Evolutionary conservation across 2,329 filamentous ascomycete genomes (phyloP).

Genomic region (Cladophialophora psammophila): DNA sequence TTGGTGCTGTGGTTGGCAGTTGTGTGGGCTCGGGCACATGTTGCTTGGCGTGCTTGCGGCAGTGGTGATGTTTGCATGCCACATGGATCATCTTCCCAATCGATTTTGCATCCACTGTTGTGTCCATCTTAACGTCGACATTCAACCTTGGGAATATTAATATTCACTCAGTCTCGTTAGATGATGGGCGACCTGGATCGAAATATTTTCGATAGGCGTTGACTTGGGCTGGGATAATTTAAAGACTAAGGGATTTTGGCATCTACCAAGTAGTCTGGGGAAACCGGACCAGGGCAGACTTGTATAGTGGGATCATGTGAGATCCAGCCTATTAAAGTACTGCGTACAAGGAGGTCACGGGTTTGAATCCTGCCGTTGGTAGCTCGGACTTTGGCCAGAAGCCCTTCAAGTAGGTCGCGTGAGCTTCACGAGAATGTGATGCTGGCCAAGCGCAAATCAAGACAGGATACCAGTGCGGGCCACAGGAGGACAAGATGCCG

Average conservation of each 20-base stretch:
- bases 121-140: slow-evolving; percentile 14
- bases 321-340: not conserved
- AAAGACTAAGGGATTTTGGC: not conserved
- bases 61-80: slow-evolving; percentile 23
- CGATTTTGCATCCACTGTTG: slow-evolving; percentile 22
- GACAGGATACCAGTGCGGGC: not conserved
- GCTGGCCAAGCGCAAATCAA: not conserved
- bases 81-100: slow-evolving; percentile 26
- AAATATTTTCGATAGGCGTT: not conserved
- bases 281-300: not conserved
- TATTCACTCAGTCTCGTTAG: not conserved
- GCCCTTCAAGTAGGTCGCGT: not conserved
- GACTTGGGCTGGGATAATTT: not conserved
- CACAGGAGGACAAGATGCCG: not conserved
- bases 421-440: not conserved
- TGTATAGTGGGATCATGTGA: not conserved
- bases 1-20: not conserved
- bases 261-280: not conserved
- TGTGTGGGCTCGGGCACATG: not conserved
- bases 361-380: not conserved
- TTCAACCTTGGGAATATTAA: not conserved
- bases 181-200: not conserved
- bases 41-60: not conserved
- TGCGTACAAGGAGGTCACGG: not conserved
- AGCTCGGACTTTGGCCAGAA: not conserved